A percentile compares a stretch with the other conserved stretches of the same genome.
Evolutionary conservation across 768 basidiomycete genomes (phyloP).

Genomic region (Lactarius akahatsu): DNA sequence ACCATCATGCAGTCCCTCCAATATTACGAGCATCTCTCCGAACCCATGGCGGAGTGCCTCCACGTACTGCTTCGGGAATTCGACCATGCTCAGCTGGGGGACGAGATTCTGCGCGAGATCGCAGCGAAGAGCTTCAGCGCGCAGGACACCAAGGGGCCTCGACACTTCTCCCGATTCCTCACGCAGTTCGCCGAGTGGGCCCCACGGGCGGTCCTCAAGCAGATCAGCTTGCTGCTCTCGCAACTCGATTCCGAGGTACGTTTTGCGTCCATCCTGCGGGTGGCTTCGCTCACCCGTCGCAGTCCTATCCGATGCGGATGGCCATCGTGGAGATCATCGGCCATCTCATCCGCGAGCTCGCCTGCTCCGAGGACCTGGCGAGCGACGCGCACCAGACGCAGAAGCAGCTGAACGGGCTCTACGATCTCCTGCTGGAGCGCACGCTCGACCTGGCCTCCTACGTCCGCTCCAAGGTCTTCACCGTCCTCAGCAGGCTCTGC

Average conservation of each 20-base stretch:
- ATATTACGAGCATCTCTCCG: constrained; percentile 91
- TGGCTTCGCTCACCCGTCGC: not conserved
- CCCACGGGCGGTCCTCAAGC: constrained; percentile 82
- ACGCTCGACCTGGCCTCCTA: constrained; percentile 86
- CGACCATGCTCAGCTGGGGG: constrained; percentile 85
- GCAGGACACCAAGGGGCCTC: constrained; percentile 84
- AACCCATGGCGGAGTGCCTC: constrained; percentile 91
- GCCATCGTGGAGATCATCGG: constrained; percentile 91
- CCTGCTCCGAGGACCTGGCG: constrained; percentile 49
- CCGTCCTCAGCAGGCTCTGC: constrained; percentile 72
- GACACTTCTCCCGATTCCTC: constrained; percentile 83
- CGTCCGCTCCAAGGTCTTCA: constrained; percentile 86
- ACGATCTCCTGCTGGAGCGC: constrained; percentile 83
- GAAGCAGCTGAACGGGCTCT: constrained; percentile 78
- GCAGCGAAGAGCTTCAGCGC: constrained; percentile 72
- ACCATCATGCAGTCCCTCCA: constrained; percentile 89
- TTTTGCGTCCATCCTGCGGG: not conserved
- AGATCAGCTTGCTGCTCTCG: constrained; percentile 77
- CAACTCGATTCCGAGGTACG: constrained; percentile 91
- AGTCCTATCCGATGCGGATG: constrained; percentile 97
- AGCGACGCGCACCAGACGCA: constrained; percentile 49
- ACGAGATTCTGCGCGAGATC: constrained; percentile 89
- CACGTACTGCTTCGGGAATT: constrained; percentile 78
- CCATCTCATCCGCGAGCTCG: constrained; percentile 78
- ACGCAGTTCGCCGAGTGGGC: constrained; percentile 75